Base-by-base conservation (phyloP, 2,329 filamentous ascomycete genomes). In the Gaeumannomyces sp. region DNA sequence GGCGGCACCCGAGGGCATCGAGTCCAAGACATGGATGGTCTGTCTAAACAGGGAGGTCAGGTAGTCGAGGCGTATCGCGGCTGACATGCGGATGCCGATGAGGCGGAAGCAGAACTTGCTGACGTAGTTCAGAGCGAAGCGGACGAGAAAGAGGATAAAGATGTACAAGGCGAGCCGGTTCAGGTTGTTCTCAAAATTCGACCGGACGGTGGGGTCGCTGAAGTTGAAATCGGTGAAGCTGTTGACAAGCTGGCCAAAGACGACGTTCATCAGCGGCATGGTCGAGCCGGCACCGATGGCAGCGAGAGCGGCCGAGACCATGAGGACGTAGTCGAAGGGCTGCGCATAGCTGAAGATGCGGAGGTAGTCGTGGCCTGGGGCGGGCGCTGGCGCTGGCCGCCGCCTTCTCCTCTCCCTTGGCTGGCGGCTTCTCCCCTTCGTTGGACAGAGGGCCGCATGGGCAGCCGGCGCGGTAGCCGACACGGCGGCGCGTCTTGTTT, bases 131-230 rank as follows among this genome's bases (percentile, higher is more conserved):
- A 90, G 76, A 25, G 77, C 71, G 68, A 90, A 87, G 61, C 88
- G 85, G 19, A 78, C 89, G 57, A 92, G 74, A 73, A 92, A 93
- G 8, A 93, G 78, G 64, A 86, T 85, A 64, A 92, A 83, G 70
- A 92, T 86, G 73, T 88, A 91, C 0, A 93, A 76, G 73, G 83
- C 74, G 66, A 83, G 76, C 61, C 69, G 75, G 68, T 85, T 79
- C 38, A 85, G 69, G 14, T 69, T 70, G 2, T 68, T 66, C 25
- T 74, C 69, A 68, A 86, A 85, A 1, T 64, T 61, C n/a, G 19
- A 22, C 56, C 25, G 22, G 27, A 16, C 7, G 38, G 60, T 33
- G 14, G 59, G 61, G n/a, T 25, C 28, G 13, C 16, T 29, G 8
- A 19, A 8, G 56, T 67, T 64, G 27, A 64, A 82, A 25, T 72